phyloP scores from a whole-genome alignment of 1,284 basidiomycete genomes.

The Meripilus lineatus region DNA sequence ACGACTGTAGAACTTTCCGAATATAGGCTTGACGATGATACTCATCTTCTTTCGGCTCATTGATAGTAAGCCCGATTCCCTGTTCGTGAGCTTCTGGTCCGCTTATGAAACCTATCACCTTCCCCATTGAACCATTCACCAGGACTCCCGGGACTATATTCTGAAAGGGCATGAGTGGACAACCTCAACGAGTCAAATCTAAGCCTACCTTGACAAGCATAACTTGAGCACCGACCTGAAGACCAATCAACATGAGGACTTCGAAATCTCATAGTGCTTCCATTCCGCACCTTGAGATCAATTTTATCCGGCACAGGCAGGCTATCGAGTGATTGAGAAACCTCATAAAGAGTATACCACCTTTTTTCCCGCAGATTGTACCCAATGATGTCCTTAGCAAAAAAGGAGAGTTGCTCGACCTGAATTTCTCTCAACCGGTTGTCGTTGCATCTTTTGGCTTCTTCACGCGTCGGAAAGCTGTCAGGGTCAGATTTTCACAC shows the following conservation, averaged over 20 bases:
- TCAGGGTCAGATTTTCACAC: conserved; percentile 13
- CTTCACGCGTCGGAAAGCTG: conserved; percentile 54
- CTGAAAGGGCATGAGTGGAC: conserved; percentile 1
- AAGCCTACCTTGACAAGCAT: conserved; percentile 68
- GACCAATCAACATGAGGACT: not conserved
- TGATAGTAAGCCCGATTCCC: conserved; percentile 1
- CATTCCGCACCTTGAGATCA: not conserved
- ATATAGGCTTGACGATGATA: conserved; percentile 6
- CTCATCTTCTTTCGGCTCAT: not conserved
- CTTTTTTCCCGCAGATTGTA: not conserved
- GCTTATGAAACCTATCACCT: conserved; percentile 62
- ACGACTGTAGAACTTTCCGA: too few relatives aligned
- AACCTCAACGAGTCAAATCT: too few relatives aligned
- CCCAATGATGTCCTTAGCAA: not conserved
- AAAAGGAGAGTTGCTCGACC: too few relatives aligned
- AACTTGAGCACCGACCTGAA: conserved; percentile 53
- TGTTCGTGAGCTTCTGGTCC: conserved; percentile 7
- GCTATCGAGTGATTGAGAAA: not conserved
- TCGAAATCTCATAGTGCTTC: not conserved
- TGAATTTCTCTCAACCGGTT: conserved; percentile 32
- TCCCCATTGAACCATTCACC: conserved; percentile 89
- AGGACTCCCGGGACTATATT: conserved; percentile 33
- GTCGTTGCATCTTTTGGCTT: conserved; percentile 59
- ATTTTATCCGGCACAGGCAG: not conserved
- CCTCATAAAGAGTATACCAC: too few relatives aligned